Evolutionary conservation across 768 basidiomycete species (phyloP).

Genomic region (Candolleomyces eurysporus): DNA sequence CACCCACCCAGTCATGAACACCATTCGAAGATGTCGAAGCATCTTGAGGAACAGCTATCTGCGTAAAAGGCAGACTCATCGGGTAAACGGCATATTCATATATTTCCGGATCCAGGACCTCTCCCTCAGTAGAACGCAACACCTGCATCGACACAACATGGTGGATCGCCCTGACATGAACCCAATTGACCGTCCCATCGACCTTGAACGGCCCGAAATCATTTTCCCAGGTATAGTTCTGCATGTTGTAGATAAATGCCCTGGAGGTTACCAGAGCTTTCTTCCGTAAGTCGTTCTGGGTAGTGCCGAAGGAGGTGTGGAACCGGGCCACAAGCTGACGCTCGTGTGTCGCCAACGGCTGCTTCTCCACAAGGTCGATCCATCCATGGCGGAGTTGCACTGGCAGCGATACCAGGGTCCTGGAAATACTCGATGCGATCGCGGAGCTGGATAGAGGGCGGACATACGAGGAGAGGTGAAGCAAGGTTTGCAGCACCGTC

Average conservation of each 20-base stretch:
- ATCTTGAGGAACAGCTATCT: conserved; percentile 42
- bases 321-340: conserved; percentile 47
- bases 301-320: conserved; percentile 59
- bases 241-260: conserved; percentile 60
- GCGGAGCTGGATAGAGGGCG: conserved; percentile 30
- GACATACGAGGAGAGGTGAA: conserved; percentile 45
- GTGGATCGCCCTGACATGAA: conserved; percentile 52
- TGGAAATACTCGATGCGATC: conserved; percentile 33
- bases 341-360: conserved; percentile 30
- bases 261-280: conserved; percentile 39
- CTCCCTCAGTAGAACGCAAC: conserved; percentile 12
- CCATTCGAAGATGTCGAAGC: conserved; percentile 31
- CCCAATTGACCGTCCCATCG: conserved; percentile 58
- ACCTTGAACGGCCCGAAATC: conserved; percentile 56
- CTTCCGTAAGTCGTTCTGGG: conserved; percentile 36
- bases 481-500: conserved; percentile 43
- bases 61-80: conserved; percentile 54
- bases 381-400: conserved; percentile 41
- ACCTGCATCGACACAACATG: conserved; percentile 53
- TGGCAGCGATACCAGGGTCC: conserved; percentile 52
- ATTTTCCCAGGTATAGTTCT: conserved; percentile 49
- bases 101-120: conserved; percentile 24
- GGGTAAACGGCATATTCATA: conserved; percentile 36
- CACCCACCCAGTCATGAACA: conserved; percentile 54
- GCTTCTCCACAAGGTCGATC: conserved; percentile 34